Percentiles rank a stretch among this genome's conserved stretches.
phyloP scores from a whole-genome alignment of 257 asterid species.

The Ilex asprella region DNA sequence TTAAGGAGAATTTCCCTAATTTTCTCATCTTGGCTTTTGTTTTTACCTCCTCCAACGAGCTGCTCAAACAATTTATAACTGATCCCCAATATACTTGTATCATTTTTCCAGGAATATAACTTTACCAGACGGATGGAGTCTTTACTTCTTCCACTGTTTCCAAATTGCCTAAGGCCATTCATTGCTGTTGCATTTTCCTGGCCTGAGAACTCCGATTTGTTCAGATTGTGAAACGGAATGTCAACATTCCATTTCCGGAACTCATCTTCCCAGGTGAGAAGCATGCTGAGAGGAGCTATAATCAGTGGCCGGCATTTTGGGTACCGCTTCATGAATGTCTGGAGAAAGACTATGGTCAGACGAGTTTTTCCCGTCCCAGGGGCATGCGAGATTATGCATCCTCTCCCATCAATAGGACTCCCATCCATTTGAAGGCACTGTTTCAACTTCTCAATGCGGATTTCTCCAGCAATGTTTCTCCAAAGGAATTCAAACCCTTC shows the following conservation, averaged over 20 bases:
- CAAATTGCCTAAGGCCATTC: conserved; percentile 9
- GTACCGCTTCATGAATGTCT: conserved; percentile 45
- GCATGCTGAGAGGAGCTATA: conserved; percentile 72
- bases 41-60: conserved; percentile 29
- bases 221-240: conserved; percentile 55
- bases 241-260: conserved; percentile 46
- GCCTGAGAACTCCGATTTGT: conserved; percentile 27
- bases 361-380: conserved; percentile 91
- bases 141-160: not conserved
- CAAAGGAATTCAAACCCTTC: conserved; percentile 62
- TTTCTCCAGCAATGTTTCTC: conserved; percentile 63
- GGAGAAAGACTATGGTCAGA: conserved; percentile 56
- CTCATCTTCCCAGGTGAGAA: conserved; percentile 65
- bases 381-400: conserved; percentile 82
- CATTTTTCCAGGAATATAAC: conserved; percentile 48
- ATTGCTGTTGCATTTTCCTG: conserved; percentile 23
- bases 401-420: conserved; percentile 35
- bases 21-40: conserved; percentile 7
- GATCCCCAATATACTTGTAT: conserved; percentile 45
- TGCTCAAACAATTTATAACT: conserved; percentile 48
- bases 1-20: conserved; percentile 46
- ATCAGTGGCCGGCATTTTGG: conserved; percentile 57
- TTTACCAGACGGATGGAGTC: conserved; percentile 29
- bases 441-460: conserved; percentile 31
- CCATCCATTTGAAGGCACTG: conserved; percentile 24